A percentile compares a stretch with the other conserved stretches of the same genome.
Evolutionary conservation across 768 basidiomycete genomes (phyloP).

Genomic region (Sutorius australiensis): DNA sequence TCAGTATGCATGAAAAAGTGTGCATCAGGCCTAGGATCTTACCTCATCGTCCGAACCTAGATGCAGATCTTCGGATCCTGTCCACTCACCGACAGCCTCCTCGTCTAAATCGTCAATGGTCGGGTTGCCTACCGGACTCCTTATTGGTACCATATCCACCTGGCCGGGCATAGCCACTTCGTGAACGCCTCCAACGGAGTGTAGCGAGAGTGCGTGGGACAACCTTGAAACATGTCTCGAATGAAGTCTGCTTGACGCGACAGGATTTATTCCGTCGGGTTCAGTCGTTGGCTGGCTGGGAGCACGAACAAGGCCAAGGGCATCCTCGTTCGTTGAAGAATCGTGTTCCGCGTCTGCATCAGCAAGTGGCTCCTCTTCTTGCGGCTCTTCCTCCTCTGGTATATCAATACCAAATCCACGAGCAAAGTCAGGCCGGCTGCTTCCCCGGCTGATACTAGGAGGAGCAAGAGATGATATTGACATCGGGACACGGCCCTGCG

Average conservation of each 20-base stretch:
- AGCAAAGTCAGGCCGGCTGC: slow-evolving; percentile 66
- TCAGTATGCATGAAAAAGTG: slow-evolving; percentile 7
- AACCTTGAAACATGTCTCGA: slow-evolving; percentile 68
- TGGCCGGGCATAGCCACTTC: slow-evolving; percentile 29
- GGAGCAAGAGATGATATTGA: slow-evolving; percentile 44
- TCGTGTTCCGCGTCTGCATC: slow-evolving; percentile 35
- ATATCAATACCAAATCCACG: slow-evolving; percentile 80
- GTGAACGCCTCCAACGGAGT: slow-evolving; percentile 54
- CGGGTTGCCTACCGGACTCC: slow-evolving; percentile 31
- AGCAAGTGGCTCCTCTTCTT: slow-evolving; percentile 38
- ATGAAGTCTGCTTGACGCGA: slow-evolving; percentile 50
- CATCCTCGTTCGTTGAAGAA: slow-evolving; percentile 36
- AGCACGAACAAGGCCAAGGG: slow-evolving; percentile 16
- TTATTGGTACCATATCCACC: slow-evolving; percentile 29
- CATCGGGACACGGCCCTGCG: slow-evolving; percentile 53
- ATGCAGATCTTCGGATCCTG: slow-evolving; percentile 72
- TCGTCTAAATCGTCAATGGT: slow-evolving; percentile 35
- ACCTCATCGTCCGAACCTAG: slow-evolving; percentile 69
- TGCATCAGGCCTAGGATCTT: slow-evolving; percentile 9
- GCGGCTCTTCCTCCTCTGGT: slow-evolving; percentile 69
- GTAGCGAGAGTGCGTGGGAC: slow-evolving; percentile 64
- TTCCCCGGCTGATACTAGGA: slow-evolving; percentile 39
- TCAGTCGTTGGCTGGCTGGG: slow-evolving; percentile 29
- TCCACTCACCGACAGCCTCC: slow-evolving; percentile 67
- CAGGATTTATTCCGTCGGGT: slow-evolving; percentile 44